Evolutionary conservation across 208 protist genomes (phyloP).

Genomic region (Crithidia brevicula): DNA sequence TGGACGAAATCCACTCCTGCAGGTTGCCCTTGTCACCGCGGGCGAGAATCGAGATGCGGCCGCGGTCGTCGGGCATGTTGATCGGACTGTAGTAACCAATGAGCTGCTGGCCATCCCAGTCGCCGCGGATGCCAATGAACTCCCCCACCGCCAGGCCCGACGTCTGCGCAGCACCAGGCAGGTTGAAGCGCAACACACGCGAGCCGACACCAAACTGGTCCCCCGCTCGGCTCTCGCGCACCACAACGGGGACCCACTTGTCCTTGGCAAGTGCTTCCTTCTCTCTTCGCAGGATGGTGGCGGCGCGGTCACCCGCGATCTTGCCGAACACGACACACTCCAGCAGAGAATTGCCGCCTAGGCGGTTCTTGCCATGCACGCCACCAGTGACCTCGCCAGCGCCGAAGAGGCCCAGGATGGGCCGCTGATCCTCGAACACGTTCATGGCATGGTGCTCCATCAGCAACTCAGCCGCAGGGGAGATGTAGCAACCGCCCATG

Average conservation of each 20-base stretch:
- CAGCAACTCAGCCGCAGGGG: constrained; percentile 77
- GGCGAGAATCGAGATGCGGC: constrained; percentile 64
- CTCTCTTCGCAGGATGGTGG: constrained; percentile 61
- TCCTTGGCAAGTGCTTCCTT: constrained; percentile 33
- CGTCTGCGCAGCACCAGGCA: constrained; percentile 60
- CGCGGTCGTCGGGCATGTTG: constrained; percentile 60
- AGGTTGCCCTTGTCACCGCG: constrained; percentile 72
- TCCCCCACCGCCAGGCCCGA: constrained; percentile 64
- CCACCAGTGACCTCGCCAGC: constrained; percentile 96
- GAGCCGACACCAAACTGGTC: constrained; percentile 64
- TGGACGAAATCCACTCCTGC: constrained; percentile 61
- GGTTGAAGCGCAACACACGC: constrained; percentile 65
- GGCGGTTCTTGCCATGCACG: constrained; percentile 94
- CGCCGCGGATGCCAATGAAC: constrained; percentile 66
- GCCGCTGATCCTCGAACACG: constrained; percentile 42
- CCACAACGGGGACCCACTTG: constrained; percentile 56
- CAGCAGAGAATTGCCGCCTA: constrained; percentile 95
- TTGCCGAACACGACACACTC: constrained; percentile 96
- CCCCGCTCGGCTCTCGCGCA: constrained; percentile 52
- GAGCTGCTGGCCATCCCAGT: constrained; percentile 65
- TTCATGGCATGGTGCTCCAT: constrained; percentile 32
- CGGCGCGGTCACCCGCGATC: constrained; percentile 75
- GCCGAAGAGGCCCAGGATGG: constrained; percentile 90
- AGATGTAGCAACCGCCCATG: constrained; percentile 95
- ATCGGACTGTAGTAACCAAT: constrained; percentile 83